Evolutionary conservation across 352 stramenopile species (phyloP).

Genomic region (Globisporangium megalacanthum): DNA sequence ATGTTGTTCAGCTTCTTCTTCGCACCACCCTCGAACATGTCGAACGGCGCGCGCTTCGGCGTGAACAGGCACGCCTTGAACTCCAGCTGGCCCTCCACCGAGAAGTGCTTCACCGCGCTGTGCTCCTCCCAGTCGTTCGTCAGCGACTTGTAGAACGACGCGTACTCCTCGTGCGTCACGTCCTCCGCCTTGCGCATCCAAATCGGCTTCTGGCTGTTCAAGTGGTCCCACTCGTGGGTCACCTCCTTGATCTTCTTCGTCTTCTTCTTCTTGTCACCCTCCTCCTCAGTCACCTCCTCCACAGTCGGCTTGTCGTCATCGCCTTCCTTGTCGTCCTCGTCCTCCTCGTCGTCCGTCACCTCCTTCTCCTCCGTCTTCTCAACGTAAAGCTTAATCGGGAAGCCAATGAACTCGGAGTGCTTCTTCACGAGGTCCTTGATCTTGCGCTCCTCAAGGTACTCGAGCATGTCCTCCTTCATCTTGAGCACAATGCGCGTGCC

Average conservation of each 20-base stretch:
- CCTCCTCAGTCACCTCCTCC: slow-evolving; percentile 95
- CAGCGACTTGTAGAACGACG: slow-evolving; percentile 99
- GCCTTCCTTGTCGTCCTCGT: slow-evolving; percentile 92
- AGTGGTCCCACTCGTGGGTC: slow-evolving; percentile 98
- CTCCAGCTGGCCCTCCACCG: slow-evolving; percentile 98
- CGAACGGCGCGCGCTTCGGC: slow-evolving; percentile 98
- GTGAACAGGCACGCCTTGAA: slow-evolving; percentile 98
- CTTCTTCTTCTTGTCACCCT: slow-evolving; percentile 98
- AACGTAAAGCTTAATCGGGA: slow-evolving; percentile 99
- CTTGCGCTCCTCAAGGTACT: slow-evolving; percentile 98
- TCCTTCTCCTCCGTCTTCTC: slow-evolving; percentile 99
- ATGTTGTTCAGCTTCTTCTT: slow-evolving; percentile 99
- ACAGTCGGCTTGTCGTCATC: slow-evolving; percentile 98
- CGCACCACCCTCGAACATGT: slow-evolving; percentile 99
- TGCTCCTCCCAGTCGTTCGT: slow-evolving; percentile 99
- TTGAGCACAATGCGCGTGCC: slow-evolving; percentile 97
- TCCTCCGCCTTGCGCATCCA: slow-evolving; percentile 99
- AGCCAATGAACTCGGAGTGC: slow-evolving; percentile 99
- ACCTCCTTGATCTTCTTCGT: slow-evolving; percentile 97
- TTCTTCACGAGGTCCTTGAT: slow-evolving; percentile 99
- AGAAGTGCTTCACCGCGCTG: slow-evolving; percentile 98
- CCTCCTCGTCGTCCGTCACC: slow-evolving; percentile 98
- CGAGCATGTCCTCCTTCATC: slow-evolving; percentile 99
- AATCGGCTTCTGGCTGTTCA: slow-evolving; percentile 99
- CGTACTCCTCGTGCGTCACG: slow-evolving; percentile 99